phyloP scores from a whole-genome alignment of 1,139 yeast genomes.

The Debaryomyces singareniensis region DNA sequence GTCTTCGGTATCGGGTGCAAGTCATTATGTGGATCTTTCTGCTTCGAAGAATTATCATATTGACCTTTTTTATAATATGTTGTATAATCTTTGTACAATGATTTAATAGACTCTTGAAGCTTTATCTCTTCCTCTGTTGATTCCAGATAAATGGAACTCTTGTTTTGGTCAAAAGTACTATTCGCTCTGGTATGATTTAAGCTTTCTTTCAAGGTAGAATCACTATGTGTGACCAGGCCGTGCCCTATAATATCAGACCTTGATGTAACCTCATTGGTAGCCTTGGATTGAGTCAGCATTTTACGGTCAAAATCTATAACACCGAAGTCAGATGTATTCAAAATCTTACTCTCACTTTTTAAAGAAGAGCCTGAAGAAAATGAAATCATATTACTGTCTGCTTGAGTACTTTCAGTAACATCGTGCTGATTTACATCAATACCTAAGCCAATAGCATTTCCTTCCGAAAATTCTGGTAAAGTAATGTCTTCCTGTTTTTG shows the following conservation, averaged over 20 bases:
- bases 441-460: too few relatives aligned
- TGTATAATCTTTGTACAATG: slow-evolving; percentile 21
- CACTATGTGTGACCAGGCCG: too few relatives aligned
- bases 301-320: not conserved
- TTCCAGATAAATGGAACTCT: not conserved
- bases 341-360: not conserved
- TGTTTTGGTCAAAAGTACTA: not conserved
- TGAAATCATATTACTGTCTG: not conserved
- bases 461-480: not conserved
- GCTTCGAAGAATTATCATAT: too few relatives aligned
- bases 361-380: not conserved
- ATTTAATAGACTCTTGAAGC: slow-evolving; percentile 11
- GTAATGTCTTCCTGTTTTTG: slow-evolving; percentile 11
- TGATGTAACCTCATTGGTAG: not conserved
- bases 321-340: not conserved
- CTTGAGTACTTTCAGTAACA: slow-evolving; percentile 19
- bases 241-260: not conserved
- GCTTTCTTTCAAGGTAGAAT: not conserved
- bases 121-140: not conserved
- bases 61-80: slow-evolving; percentile 4
- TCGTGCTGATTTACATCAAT: slow-evolving; percentile 13
- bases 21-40: too few relatives aligned
- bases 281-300: not conserved
- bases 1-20: too few relatives aligned
- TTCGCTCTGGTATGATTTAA: not conserved